Evolutionary conservation across 805 yeast genomes (phyloP).

Genomic region (Metschnikowia chrysomelidarum): DNA sequence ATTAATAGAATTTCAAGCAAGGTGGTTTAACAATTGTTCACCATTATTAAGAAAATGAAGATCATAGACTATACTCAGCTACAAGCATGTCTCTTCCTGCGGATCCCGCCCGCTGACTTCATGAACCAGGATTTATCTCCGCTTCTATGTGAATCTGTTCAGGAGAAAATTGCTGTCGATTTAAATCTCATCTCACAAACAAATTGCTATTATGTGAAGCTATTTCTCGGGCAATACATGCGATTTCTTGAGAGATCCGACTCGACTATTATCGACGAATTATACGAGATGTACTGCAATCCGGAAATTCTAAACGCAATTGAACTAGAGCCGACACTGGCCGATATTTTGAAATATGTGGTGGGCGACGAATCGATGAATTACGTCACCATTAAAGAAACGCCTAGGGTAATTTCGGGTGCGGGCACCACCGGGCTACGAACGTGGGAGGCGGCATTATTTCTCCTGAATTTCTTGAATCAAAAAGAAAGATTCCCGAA

Average conservation of each 20-base stretch:
- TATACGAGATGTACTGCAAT: slow-evolving; percentile 42
- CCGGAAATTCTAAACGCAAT: slow-evolving; percentile 29
- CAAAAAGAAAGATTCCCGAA: slow-evolving; percentile 1
- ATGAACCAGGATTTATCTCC: slow-evolving; percentile 11
- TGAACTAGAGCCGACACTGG: slow-evolving; percentile 35
- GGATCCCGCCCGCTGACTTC: slow-evolving; percentile 22
- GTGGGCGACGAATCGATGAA: slow-evolving; percentile 20
- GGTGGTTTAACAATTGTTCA: too few species aligned
- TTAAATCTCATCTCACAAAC: slow-evolving; percentile 22
- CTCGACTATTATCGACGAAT: slow-evolving; percentile 35
- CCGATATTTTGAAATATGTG: slow-evolving; percentile 35
- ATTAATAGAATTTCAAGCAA: too few species aligned
- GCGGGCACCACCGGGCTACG: slow-evolving; percentile 85
- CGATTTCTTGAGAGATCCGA: slow-evolving; percentile 29
- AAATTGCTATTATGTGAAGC: slow-evolving; percentile 55
- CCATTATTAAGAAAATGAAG: too few species aligned
- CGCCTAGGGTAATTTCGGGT: slow-evolving; percentile 64
- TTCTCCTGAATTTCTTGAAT: slow-evolving; percentile 51
- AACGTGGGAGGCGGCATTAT: slow-evolving; percentile 93
- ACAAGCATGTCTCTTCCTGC: slow-evolving; percentile 17
- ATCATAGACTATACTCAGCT: slow-evolving; percentile 6
- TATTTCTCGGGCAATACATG: slow-evolving; percentile 44
- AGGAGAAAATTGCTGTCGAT: slow-evolving; percentile 19
- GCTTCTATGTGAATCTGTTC: slow-evolving; percentile 18
- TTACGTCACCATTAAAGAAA: slow-evolving; percentile 46